These are phyloP conservation scores for Lachnellula subtilissima DNA, from an alignment of 2,329 filamentous ascomycete genomes.

Conservation along the genomic window DNA sequence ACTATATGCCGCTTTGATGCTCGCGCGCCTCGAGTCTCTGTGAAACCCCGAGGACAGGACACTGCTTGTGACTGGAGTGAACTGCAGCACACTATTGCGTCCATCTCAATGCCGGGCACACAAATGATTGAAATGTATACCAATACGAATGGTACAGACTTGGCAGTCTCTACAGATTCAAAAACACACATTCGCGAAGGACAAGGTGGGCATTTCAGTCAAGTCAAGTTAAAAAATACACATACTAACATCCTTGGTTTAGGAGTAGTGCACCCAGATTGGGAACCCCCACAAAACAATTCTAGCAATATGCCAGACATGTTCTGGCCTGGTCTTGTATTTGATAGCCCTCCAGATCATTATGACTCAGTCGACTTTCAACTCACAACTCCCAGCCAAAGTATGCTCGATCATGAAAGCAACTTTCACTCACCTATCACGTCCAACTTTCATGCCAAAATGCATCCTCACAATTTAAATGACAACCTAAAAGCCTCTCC, in stretches of 20 bases:
- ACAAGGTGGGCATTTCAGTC: not conserved
- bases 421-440: not conserved
- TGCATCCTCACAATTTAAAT: not conserved
- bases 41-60: not conserved
- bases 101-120: not conserved
- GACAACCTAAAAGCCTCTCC: not conserved
- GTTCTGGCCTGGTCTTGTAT: not conserved
- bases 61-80: not conserved
- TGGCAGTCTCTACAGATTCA: not conserved
- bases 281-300: not conserved
- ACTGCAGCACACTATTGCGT: not conserved
- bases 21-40: constrained; percentile 2
- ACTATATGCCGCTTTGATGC: constrained; percentile 3
- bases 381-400: not conserved
- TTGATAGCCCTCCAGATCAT: not conserved
- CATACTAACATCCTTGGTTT: no score
- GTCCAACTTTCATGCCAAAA: not conserved
- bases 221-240: not conserved
- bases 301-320: not conserved
- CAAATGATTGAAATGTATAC: no score
- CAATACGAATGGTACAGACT: no score
- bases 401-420: not conserved
- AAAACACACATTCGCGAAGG: not conserved
- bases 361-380: not conserved
- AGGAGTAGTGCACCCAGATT: not conserved